Evolutionary conservation across 768 basidiomycete genomes (phyloP).

Genomic region (Strobilomyces echinocephalus): DNA sequence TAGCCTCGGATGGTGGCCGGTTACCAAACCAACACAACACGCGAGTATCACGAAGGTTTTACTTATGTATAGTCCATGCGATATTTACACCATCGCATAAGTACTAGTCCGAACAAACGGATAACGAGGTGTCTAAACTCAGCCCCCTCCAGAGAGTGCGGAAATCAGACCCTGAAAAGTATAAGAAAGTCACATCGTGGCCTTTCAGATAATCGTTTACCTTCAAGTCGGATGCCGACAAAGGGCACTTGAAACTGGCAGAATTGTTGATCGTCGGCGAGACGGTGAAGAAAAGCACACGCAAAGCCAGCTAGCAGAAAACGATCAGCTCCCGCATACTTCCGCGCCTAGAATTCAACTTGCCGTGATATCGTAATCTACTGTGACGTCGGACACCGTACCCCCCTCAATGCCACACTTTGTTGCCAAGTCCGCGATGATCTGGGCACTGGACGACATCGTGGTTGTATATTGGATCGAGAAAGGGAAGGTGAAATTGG

Average conservation of each 20-base stretch:
- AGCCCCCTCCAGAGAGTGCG: slow-evolving; percentile 9
- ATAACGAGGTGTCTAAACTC: background rate
- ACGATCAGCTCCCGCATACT: slow-evolving; percentile 8
- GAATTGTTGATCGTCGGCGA: slow-evolving; percentile 61
- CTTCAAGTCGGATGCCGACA: slow-evolving; percentile 33
- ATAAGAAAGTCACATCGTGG: slow-evolving; percentile 9
- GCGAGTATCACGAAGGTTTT: background rate
- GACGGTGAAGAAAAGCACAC: slow-evolving; percentile 59
- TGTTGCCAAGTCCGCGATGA: slow-evolving; percentile 56
- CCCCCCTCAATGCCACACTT: slow-evolving; percentile 57
- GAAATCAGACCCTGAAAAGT: slow-evolving; percentile 17
- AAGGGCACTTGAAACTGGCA: slow-evolving; percentile 62
- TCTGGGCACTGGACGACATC: slow-evolving; percentile 45
- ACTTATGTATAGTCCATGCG: slow-evolving; percentile 20
- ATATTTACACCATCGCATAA: slow-evolving; percentile 12
- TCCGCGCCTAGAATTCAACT: background rate
- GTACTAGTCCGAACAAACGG: slow-evolving; percentile 1
- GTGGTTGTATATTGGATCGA: slow-evolving; percentile 54
- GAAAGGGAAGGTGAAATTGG: slow-evolving; percentile 76
- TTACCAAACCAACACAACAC: no score
- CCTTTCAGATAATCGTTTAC: slow-evolving; percentile 11
- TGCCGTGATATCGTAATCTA: slow-evolving; percentile 67
- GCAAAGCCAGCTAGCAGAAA: slow-evolving; percentile 51
- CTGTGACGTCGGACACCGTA: slow-evolving; percentile 43
- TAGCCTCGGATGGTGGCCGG: no score